These are phyloP conservation scores for Fusarium nisikadoi DNA, from an alignment of 2,329 filamentous ascomycete species.

Conservation along the genomic window DNA sequence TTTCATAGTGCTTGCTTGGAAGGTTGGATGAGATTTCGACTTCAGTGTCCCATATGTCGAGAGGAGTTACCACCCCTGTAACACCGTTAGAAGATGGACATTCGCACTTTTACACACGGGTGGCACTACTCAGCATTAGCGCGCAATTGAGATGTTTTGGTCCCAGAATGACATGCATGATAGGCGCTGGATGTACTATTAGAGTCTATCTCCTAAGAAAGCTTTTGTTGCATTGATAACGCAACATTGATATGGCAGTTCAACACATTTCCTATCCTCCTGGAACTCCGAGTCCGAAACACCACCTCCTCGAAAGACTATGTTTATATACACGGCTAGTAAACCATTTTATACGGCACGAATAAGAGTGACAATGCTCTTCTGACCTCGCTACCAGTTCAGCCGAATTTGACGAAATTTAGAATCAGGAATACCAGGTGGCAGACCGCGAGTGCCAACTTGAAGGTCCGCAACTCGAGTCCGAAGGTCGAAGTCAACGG, in stretches of 20 bases:
- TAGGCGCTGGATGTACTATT: neutral
- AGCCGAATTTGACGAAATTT: constrained; percentile 60
- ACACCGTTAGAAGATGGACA: neutral
- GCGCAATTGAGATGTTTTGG: neutral
- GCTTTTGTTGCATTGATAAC: neutral
- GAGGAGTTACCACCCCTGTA: constrained; percentile 88
- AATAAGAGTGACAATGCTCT: neutral
- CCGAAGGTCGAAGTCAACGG: constrained; percentile 67
- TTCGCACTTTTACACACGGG: neutral
- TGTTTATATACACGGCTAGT: neutral
- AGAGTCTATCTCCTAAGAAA: neutral
- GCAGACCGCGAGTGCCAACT: constrained; percentile 65
- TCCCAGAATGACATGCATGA: neutral
- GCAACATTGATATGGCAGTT: neutral
- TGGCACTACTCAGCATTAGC: neutral
- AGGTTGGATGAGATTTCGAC: constrained; percentile 92
- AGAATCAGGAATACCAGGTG: constrained; percentile 57
- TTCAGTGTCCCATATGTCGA: constrained; percentile 95
- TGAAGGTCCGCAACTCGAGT: constrained; percentile 60
- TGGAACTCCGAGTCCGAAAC: constrained; percentile 3
- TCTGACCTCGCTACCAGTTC: constrained; percentile 55
- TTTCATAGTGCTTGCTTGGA: constrained; percentile 94
- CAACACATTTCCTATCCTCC: neutral
- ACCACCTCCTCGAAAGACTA: neutral
- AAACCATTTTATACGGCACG: neutral